Evolutionary conservation across 768 basidiomycete genomes (phyloP).

Genomic region (Trametes maxima): DNA sequence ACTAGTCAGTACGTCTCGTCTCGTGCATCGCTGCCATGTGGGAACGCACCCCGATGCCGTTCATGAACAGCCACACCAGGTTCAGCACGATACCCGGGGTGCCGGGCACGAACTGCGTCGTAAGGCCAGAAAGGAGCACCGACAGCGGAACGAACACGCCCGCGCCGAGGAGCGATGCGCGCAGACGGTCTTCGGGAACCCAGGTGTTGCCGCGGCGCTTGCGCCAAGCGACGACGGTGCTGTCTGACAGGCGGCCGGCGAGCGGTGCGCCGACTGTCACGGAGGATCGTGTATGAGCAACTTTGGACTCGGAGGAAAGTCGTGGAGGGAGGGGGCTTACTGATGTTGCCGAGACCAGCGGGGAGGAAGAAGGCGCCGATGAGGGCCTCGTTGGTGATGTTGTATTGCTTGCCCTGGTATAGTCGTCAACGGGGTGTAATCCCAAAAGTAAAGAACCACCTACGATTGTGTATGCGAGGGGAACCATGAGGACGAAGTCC

Average conservation of each 20-base stretch:
- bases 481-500: constrained; percentile 49
- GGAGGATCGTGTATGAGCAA: not conserved
- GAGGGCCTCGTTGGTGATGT: constrained; percentile 56
- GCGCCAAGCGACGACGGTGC: constrained; percentile 49
- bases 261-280: constrained; percentile 58
- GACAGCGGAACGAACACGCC: constrained; percentile 56
- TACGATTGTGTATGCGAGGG: constrained; percentile 69
- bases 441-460: constrained; percentile 23
- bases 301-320: not conserved
- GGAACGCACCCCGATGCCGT: constrained; percentile 60
- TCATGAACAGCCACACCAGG: constrained; percentile 59
- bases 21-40: not conserved
- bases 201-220: constrained; percentile 54
- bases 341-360: constrained; percentile 58
- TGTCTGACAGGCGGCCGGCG: constrained; percentile 62
- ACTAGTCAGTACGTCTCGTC: not conserved
- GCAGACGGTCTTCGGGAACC: constrained; percentile 71
- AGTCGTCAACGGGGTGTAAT: not conserved
- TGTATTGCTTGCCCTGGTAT: constrained; percentile 55
- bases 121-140: constrained; percentile 48
- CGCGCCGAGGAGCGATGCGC: constrained; percentile 50
- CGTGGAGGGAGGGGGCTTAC: constrained; percentile 38
- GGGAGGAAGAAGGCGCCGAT: constrained; percentile 65
- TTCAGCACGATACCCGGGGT: constrained; percentile 51
- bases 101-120: constrained; percentile 54